Conservation (phyloP, 2,329 filamentous ascomycete genomes). For the Penicillium sp. region DNA sequence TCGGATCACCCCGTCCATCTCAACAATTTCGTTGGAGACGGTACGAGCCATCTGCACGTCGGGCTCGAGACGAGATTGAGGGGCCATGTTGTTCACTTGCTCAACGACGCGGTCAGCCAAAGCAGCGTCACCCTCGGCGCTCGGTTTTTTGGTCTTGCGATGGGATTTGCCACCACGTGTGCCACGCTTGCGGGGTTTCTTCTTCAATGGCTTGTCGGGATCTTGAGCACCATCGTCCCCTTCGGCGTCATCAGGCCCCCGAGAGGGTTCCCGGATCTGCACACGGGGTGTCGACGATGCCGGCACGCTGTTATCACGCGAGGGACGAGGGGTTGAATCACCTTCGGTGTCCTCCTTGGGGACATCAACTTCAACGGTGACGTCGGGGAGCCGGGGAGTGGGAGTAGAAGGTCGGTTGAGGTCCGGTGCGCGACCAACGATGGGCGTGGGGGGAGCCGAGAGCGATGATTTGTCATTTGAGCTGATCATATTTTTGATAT, state of each 20-base stretch:
- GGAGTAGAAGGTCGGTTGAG: slow-evolving; percentile 25
- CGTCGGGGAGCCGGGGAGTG: slow-evolving; percentile 20
- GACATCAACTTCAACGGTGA: slow-evolving; percentile 29
- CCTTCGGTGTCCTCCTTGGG: slow-evolving; percentile 15
- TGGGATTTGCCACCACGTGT: slow-evolving; percentile 66
- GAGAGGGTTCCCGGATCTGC: slow-evolving; percentile 37
- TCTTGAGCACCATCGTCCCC: slow-evolving; percentile 24
- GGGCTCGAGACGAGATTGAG: slow-evolving; percentile 51
- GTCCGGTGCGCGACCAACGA: slow-evolving; percentile 21
- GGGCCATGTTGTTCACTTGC: slow-evolving; percentile 42
- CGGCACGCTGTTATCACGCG: slow-evolving; percentile 15
- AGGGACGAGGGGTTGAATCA: slow-evolving; percentile 27
- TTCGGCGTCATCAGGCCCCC: slow-evolving; percentile 27
- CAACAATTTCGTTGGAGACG: slow-evolving; percentile 52
- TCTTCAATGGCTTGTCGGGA: slow-evolving; percentile 50
- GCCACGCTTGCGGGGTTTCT: slow-evolving; percentile 60
- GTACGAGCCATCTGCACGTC: slow-evolving; percentile 52
- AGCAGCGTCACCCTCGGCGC: slow-evolving; percentile 49
- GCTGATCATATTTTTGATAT: slow-evolving; percentile 41
- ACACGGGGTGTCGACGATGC: slow-evolving; percentile 30
- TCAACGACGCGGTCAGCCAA: slow-evolving; percentile 56
- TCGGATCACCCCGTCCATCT: slow-evolving; percentile 55
- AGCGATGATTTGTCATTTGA: slow-evolving; percentile 32
- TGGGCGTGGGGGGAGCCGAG: slow-evolving; percentile 36
- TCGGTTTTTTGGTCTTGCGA: slow-evolving; percentile 48